Percentiles rank a stretch among this genome's conserved stretches.
Evolutionary conservation across 2,329 filamentous ascomycete genomes (phyloP).

Genomic region (Byssoonygena ceratinophila): DNA sequence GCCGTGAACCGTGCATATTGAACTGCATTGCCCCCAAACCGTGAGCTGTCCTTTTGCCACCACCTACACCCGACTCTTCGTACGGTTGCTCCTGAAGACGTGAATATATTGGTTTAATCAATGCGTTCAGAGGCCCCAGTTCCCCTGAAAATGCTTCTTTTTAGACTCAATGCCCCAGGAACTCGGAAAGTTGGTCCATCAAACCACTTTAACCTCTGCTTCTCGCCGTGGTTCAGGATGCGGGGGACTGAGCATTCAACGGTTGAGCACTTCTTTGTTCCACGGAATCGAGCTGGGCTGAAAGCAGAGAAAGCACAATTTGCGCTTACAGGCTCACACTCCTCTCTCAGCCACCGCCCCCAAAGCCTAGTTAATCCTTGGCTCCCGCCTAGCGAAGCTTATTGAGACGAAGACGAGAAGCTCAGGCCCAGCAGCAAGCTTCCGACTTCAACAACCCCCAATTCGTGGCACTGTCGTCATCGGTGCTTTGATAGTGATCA

Average conservation of each 20-base stretch:
- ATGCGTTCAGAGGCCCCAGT: too few species aligned
- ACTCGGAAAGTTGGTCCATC: not conserved
- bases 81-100: too few species aligned
- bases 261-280: not conserved
- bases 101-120: too few species aligned
- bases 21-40: slow-evolving; percentile 2
- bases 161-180: too few species aligned
- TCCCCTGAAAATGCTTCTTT: too few species aligned
- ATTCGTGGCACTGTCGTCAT: too few species aligned
- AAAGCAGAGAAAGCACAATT: not conserved
- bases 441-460: too few species aligned
- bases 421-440: too few species aligned
- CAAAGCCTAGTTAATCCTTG: not conserved
- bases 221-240: not conserved
- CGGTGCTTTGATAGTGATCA: too few species aligned
- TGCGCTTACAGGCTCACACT: not conserved
- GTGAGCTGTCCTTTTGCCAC: not conserved
- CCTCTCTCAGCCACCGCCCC: slow-evolving; percentile 3
- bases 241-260: not conserved
- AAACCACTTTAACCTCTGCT: not conserved
- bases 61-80: not conserved
- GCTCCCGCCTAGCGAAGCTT: not conserved
- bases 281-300: not conserved
- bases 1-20: not conserved
- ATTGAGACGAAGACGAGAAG: not conserved